Percentiles rank a stretch among this genome's conserved stretches.
phyloP scores from a whole-genome alignment of 352 stramenopile species.

The Pythium volutum region DNA sequence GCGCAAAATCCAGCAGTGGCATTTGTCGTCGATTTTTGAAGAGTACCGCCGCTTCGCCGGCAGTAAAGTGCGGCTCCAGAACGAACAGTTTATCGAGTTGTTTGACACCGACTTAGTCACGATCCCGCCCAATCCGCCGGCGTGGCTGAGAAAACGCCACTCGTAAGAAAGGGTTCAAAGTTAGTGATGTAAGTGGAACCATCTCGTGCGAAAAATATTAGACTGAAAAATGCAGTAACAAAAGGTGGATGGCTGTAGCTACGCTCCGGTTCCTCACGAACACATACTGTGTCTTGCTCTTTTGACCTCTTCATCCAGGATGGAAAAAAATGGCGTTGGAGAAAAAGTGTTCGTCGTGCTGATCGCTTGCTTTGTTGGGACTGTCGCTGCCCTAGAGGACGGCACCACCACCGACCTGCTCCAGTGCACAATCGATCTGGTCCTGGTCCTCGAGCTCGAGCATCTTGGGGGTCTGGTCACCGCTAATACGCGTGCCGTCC shows the following conservation, averaged over 20 bases:
- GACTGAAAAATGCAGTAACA: slow-evolving; percentile 16
- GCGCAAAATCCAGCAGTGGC: slow-evolving; percentile 92
- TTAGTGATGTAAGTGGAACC: background rate
- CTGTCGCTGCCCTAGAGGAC: slow-evolving; percentile 36
- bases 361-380: background rate
- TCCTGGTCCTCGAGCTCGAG: slow-evolving; percentile 98
- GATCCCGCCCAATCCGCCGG: slow-evolving; percentile 70
- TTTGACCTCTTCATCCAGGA: background rate
- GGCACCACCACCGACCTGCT: slow-evolving; percentile 71
- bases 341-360: background rate
- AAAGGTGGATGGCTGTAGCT: slow-evolving; percentile 6
- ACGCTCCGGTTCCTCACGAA: background rate
- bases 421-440: slow-evolving; percentile 96
- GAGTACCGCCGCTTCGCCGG: slow-evolving; percentile 90
- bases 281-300: too few species aligned
- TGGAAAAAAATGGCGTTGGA: background rate
- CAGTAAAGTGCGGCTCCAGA: slow-evolving; percentile 89
- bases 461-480: slow-evolving; percentile 95
- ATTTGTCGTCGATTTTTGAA: slow-evolving; percentile 92
- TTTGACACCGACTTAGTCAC: slow-evolving; percentile 92
- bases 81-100: slow-evolving; percentile 94
- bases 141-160: slow-evolving; percentile 68
- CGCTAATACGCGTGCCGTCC: slow-evolving; percentile 93
- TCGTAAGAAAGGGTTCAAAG: slow-evolving; percentile 3
- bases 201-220: slow-evolving; percentile 21